Conservation (phyloP, 331 rosid genomes). For the Pyracantha coccinea region DNA sequence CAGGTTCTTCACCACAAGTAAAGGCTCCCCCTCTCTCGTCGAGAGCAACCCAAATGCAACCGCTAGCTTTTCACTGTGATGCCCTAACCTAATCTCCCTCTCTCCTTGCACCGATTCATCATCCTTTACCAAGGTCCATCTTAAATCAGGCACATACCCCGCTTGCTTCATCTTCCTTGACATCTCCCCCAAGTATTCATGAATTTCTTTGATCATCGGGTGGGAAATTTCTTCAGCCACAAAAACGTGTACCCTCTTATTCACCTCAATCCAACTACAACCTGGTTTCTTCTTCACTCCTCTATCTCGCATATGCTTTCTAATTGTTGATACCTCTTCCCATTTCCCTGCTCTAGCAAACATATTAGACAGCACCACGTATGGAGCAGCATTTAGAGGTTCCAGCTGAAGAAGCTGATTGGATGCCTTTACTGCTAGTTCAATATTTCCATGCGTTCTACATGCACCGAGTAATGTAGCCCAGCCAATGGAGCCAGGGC, state of each 20-base stretch:
- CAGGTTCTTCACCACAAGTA: constrained; percentile 71
- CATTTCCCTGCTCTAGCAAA: constrained; percentile 65
- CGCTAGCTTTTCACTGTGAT: constrained; percentile 84
- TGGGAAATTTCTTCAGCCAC: constrained; percentile 83
- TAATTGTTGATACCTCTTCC: constrained; percentile 54
- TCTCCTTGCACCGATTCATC: constrained; percentile 46
- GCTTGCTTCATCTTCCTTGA: constrained; percentile 50
- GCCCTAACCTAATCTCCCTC: constrained; percentile 52
- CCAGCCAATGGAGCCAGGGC: constrained; percentile 64
- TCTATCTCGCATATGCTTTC: constrained; percentile 68
- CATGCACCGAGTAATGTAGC: constrained; percentile 83
- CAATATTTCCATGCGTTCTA: constrained; percentile 74
- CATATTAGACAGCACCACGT: constrained; percentile 63
- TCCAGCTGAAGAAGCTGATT: constrained; percentile 49
- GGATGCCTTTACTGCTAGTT: constrained; percentile 71
- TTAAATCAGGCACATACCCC: constrained; percentile 65
- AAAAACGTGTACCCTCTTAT: constrained; percentile 50
- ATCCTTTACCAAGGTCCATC: constrained; percentile 57
- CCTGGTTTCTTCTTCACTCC: constrained; percentile 92
- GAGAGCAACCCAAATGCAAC: constrained; percentile 70
- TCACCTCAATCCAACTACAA: constrained; percentile 85
- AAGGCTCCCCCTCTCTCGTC: constrained; percentile 54
- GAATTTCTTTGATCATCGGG: constrained; percentile 62
- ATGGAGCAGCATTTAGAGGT: constrained; percentile 61
- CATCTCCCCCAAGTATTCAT: constrained; percentile 54